Evolutionary conservation across 2,329 filamentous ascomycete genomes (phyloP), one percentile per base, ranked within the genome.

Genomic region (Lizonia empirigonia): DNA sequence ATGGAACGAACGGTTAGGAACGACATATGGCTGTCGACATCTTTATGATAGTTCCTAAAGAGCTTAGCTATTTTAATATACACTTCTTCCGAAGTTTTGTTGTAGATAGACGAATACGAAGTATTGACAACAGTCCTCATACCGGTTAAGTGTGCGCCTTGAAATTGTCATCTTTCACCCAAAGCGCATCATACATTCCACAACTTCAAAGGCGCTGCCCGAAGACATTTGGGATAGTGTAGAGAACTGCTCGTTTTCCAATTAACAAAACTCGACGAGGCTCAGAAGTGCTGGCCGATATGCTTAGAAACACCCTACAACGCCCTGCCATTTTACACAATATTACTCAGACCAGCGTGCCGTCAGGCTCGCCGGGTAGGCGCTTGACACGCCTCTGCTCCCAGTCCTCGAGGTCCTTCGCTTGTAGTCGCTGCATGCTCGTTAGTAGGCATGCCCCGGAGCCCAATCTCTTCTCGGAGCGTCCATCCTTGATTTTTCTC

Each of bases 371-470:
- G 60, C 94, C 94, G 16, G 90, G 86, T 54, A 97, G 81, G 70
- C 94, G 82, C 77, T 96, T 86, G 9, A 97, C 91, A 44, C 95
- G 85, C 76, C 94, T 95, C 76, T 97, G 94, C 73, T 97, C 93
- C 94, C 94, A 99, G 69, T 91, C 84, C 67, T 99, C 93, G 55
- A 97, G 77, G 70, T 97, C 94, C 74, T 95, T 96, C 24, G 90
- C 89, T 62, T 90, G 89, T 30, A 90, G 79, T 76, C 86, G 85
- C 89, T 94, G 73, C 32, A 39, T 50, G 29, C 15, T 9, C 8
- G 49, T 69, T 45, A 66, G 61, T 36, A 8, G 33, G 29, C 13
- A 7, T 7, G 26, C 23, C n/a, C 16, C 1, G 8, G 10, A 15
- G 7, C 16, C 5, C n/a, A 12, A 8, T 9, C 20, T 16, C 8